These are phyloP conservation scores for Aspergillus pseudoterreus DNA, from an alignment of 2,329 filamentous ascomycete genomes.

Conservation along the genomic window DNA sequence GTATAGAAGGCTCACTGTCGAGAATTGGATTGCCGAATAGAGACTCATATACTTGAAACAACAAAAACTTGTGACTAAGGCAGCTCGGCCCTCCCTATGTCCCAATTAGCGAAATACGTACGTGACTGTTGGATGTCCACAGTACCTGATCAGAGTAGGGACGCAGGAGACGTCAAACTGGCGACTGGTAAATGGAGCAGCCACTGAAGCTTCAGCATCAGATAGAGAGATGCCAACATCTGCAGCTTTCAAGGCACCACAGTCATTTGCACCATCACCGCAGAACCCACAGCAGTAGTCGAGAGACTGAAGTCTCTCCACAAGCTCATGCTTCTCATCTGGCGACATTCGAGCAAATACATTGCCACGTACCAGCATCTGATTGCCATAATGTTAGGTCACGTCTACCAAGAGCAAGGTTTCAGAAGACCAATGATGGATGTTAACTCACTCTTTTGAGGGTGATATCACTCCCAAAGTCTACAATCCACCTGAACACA, in stretches of 20 bases:
- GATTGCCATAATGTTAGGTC: neutral
- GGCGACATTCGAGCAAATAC: constrained; percentile 98
- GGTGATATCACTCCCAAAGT: constrained; percentile 79
- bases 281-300: constrained; percentile 96
- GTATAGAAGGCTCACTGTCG: constrained; percentile 93
- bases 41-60: constrained; percentile 99
- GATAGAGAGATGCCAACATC: constrained; percentile 97
- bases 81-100: constrained; percentile 78
- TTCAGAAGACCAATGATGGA: neutral
- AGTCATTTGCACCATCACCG: constrained; percentile 96
- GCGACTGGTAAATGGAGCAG: constrained; percentile 94
- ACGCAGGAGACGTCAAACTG: constrained; percentile 97
- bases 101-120: constrained; percentile 13
- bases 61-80: constrained; percentile 96
- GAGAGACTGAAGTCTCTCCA: constrained; percentile 94
- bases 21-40: constrained; percentile 99
- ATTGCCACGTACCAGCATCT: constrained; percentile 88
- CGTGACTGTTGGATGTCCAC: neutral
- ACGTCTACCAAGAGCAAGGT: neutral
- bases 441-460: constrained; percentile 59
- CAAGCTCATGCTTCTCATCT: constrained; percentile 95
- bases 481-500: constrained; percentile 93
- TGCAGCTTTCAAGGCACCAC: constrained; percentile 91
- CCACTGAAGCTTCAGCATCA: constrained; percentile 94
- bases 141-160: constrained; percentile 76